Evolutionary conservation across 1,284 basidiomycete species (phyloP), one percentile per base, ranked within the genome.

Genomic region (Chiua sp.): DNA sequence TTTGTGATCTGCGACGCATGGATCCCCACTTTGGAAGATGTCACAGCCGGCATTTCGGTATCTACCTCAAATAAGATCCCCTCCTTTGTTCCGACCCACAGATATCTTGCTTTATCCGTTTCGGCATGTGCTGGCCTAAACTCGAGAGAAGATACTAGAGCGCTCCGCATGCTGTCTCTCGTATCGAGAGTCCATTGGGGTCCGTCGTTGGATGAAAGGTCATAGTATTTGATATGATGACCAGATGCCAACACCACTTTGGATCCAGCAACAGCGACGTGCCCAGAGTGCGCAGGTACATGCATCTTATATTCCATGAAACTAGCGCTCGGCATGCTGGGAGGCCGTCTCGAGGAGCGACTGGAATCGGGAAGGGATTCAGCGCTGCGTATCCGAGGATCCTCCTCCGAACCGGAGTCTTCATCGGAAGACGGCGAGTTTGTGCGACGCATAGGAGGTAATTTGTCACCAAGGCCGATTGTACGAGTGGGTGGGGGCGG

Each of bases 1-100:
- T 88, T 80, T 2, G 83, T 83, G 53, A 98, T 81, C 0, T 88
- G 74, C 54, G 87, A 81, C 0, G 85, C 70, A 71, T 97, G 95
- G 0, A 85, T 84, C 18, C 79, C 78, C 15, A 82, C 78, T 62
- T 87, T 90, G 22, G 80, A 78, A 5, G 84, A 85, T 0, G 80
- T 80, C 18, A 94, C 75, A 3, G 68, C 66, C 0, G 88, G 88
- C 2, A 80, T 84, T 52, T 80, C 74, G 33, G 91, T 79, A 69
- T 97, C 93, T 55, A 96, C 66, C 77, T 97, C 94, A 67, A 91
- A 83, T 18, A 98, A 61, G 72, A 91, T 88, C 0, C 96, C 96
- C 33, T 96, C 94, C 76, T 92, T 94, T 46, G 92, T 94, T 1
- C 95, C 96, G 20, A 91, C 78, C 95, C 94, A 97, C 8, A 95